phyloP scores from a whole-genome alignment of 2,329 filamentous ascomycete species.

The Diaporthe australafricana region DNA sequence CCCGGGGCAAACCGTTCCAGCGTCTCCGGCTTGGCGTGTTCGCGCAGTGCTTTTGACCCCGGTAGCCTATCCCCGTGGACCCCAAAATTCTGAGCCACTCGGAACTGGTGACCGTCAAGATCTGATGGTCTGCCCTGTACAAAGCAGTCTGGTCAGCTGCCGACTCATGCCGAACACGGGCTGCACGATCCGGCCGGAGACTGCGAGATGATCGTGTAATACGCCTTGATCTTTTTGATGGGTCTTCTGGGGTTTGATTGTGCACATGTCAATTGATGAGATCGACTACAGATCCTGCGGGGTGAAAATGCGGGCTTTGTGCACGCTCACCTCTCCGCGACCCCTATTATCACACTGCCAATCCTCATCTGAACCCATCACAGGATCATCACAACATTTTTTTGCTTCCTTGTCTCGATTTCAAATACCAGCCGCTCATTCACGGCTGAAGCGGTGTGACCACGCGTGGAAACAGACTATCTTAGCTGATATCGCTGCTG shows the following conservation, averaged over 20 bases:
- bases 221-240: not conserved
- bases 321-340: not conserved
- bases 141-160: not conserved
- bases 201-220: not conserved
- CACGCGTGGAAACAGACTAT: not conserved
- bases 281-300: not conserved
- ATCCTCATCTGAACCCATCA: conserved; percentile 7
- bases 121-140: not conserved
- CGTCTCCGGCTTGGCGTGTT: conserved; percentile 30
- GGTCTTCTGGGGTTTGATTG: not conserved
- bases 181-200: not conserved
- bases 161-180: not conserved
- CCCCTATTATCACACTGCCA: not conserved
- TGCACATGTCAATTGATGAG: not conserved
- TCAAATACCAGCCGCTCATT: not conserved
- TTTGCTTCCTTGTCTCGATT: not conserved
- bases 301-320: not conserved
- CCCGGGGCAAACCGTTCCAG: conserved; percentile 5
- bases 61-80: not conserved
- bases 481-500: no score
- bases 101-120: conserved; percentile 14
- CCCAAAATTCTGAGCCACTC: conserved; percentile 9
- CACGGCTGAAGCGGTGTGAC: not conserved
- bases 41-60: not conserved
- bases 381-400: no score